A percentile compares a stretch with the other conserved stretches of the same genome.
These are phyloP conservation scores for Tulasnella calospora DNA, from an alignment of 768 basidiomycete genomes.

Conservation along the genomic window DNA sequence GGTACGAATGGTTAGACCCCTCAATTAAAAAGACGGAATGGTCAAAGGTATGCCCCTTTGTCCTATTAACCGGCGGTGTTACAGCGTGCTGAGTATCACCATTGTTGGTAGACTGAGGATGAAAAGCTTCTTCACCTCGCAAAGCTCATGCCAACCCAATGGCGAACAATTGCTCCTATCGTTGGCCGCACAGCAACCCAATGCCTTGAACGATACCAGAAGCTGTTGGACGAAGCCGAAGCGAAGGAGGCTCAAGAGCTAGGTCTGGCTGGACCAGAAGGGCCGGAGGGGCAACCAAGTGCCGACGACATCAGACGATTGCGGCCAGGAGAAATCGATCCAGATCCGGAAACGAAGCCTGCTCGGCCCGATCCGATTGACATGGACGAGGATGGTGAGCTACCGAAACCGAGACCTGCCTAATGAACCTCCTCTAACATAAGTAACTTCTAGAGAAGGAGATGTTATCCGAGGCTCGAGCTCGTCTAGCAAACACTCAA, in stretches of 20 bases:
- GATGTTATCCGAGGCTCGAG: slow-evolving; percentile 98
- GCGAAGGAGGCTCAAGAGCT: slow-evolving; percentile 93
- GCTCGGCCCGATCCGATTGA: slow-evolving; percentile 98
- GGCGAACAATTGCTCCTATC: slow-evolving; percentile 98
- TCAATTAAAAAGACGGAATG: slow-evolving; percentile 99
- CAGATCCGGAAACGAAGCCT: slow-evolving; percentile 97
- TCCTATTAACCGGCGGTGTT: not conserved
- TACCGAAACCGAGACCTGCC: not conserved
- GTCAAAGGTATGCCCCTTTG: slow-evolving; percentile 68
- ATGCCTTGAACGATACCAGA: slow-evolving; percentile 97
- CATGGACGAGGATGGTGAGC: slow-evolving; percentile 96
- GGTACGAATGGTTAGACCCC: slow-evolving; percentile 99
- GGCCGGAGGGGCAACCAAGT: slow-evolving; percentile 72
- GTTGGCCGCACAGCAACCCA: slow-evolving; percentile 97
- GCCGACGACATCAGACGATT: slow-evolving; percentile 89
- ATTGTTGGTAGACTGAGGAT: slow-evolving; percentile 71
- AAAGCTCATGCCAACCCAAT: slow-evolving; percentile 99
- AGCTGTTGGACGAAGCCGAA: slow-evolving; percentile 94
- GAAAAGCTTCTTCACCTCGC: slow-evolving; percentile 97
- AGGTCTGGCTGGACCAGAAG: slow-evolving; percentile 74
- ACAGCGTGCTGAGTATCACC: slow-evolving; percentile 8
- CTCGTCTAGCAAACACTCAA: slow-evolving; percentile 96
- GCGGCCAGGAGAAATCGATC: slow-evolving; percentile 95
- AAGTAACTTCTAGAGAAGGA: slow-evolving; percentile 74
- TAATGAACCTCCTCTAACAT: slow-evolving; percentile 24